Evolutionary conservation across 306 rosid genomes (phyloP), one percentile per base, ranked within the genome.

Genomic region (Prinsepia uniflora): DNA sequence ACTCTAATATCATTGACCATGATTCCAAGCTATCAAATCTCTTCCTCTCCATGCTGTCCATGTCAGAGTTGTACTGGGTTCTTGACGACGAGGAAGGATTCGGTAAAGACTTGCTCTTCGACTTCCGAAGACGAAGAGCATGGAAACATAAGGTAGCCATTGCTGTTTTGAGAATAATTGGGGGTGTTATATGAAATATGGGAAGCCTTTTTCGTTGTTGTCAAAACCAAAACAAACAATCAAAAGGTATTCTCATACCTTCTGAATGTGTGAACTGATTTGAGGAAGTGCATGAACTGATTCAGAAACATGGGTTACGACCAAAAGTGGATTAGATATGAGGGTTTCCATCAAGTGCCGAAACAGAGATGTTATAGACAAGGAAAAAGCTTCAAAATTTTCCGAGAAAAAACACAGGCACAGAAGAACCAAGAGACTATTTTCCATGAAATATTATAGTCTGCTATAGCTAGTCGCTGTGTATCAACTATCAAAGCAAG

Each of bases 21-120:
- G 98, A 93, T n/a, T 93, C 98, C 90, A 93, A 17, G 82, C 98
- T 90, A 63, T 93, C 98, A 74, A 90, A 93, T 65, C 98, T 82
- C 82, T 55, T 90, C 75, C 98, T 81, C 50, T 93, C 98, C 97
- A 93, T 75, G 75, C 70, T 90, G 68, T 90, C 85, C 76, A 81
- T 70, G 9, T 89, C 94, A 14, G 86, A 83, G 71, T 84, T 76
- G 75, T 76, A 49, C 76, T 76, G 81, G 39, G 79, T 14, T 65
- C 76, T 89, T n/a, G 5, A 17, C 3, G 92, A 81, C 0, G 89
- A 79, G 8, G 94, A 76, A 66, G 89, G 66, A 41, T 63, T 83
- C 62, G 86, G 77, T n/a, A 83, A 78, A 48, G 84, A 73, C 71
- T 88, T 92, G 64, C 88, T 81, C 95, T 86, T 92, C 4, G 85